These are phyloP conservation scores for Colletotrichum trifolii DNA, from an alignment of 2,329 filamentous ascomycete species.

Conservation along the genomic window DNA sequence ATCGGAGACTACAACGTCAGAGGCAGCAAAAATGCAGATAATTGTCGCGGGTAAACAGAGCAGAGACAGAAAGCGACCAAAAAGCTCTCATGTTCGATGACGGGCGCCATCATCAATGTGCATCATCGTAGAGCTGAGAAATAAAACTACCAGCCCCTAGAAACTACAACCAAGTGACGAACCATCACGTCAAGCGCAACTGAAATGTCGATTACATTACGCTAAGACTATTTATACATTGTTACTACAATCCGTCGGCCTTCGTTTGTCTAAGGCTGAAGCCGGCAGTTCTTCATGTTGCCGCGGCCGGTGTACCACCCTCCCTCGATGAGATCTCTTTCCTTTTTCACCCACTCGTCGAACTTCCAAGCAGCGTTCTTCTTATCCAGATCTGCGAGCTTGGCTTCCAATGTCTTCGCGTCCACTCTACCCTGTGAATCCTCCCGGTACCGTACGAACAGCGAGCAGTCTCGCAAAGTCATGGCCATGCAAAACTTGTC, in stretches of 20 bases:
- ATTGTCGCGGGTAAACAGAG: no score
- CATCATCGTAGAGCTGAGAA: no score
- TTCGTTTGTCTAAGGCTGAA: conserved; percentile 1
- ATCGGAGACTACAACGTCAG: no score
- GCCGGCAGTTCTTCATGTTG: conserved; percentile 32
- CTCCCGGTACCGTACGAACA: conserved; percentile 66
- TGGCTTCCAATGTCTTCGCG: conserved; percentile 57
- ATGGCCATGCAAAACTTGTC: conserved; percentile 74
- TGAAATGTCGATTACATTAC: conserved; percentile 3
- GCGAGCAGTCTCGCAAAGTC: conserved; percentile 83
- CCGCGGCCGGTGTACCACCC: conserved; percentile 69
- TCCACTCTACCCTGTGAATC: neutral
- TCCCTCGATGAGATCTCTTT: conserved; percentile 70
- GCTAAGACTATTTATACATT: conserved; percentile 22
- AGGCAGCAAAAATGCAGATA: no score
- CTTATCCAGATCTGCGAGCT: conserved; percentile 81
- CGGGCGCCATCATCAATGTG: no score
- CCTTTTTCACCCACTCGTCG: conserved; percentile 74
- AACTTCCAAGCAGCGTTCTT: conserved; percentile 77
- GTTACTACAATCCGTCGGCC: conserved; percentile 12
- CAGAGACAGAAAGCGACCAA: no score
- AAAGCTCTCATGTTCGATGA: no score
- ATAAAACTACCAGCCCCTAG: no score
- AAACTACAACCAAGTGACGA: no score
- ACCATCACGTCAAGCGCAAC: no score